phyloP scores from a whole-genome alignment of 1,284 basidiomycete genomes.

The Irpex sp. region DNA sequence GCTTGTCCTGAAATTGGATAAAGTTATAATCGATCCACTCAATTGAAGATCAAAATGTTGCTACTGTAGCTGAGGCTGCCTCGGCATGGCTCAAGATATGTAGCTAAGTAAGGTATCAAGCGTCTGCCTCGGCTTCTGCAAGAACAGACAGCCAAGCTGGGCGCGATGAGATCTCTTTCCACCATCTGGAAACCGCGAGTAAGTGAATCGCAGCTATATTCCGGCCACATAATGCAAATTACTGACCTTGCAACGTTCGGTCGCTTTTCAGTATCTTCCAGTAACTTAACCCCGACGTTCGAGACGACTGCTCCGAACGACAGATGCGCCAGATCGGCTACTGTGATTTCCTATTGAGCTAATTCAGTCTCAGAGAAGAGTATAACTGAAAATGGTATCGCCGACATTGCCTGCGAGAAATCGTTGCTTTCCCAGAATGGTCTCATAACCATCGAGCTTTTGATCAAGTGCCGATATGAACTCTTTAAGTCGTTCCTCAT shows the following conservation, averaged over 20 bases:
- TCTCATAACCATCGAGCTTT: slow-evolving; percentile 43
- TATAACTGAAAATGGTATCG: slow-evolving; percentile 4
- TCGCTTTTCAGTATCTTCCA: slow-evolving; percentile 17
- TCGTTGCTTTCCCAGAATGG: slow-evolving; percentile 39
- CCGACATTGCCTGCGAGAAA: slow-evolving; percentile 46
- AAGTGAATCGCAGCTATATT: too few species aligned
- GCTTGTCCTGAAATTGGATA: too few species aligned
- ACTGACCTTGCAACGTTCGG: slow-evolving; percentile 25
- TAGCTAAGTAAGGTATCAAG: too few species aligned
- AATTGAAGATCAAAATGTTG: too few species aligned
- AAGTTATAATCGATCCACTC: too few species aligned
- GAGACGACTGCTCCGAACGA: slow-evolving; percentile 35
- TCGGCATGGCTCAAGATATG: not conserved
- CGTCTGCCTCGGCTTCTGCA: not conserved
- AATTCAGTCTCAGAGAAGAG: not conserved
- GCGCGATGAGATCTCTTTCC: slow-evolving; percentile 32
- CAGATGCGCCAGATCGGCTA: slow-evolving; percentile 53
- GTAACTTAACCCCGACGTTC: slow-evolving; percentile 17
- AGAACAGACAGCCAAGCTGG: slow-evolving; percentile 31
- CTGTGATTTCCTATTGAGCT: slow-evolving; percentile 33
- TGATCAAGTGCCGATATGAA: slow-evolving; percentile 24
- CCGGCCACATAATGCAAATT: too few species aligned
- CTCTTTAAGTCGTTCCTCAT: slow-evolving; percentile 8
- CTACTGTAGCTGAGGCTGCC: too few species aligned
- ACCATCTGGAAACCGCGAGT: slow-evolving; percentile 25